phyloP scores from a whole-genome alignment of 73 alveolate genomes.

The Paramecium sexaurelia region DNA sequence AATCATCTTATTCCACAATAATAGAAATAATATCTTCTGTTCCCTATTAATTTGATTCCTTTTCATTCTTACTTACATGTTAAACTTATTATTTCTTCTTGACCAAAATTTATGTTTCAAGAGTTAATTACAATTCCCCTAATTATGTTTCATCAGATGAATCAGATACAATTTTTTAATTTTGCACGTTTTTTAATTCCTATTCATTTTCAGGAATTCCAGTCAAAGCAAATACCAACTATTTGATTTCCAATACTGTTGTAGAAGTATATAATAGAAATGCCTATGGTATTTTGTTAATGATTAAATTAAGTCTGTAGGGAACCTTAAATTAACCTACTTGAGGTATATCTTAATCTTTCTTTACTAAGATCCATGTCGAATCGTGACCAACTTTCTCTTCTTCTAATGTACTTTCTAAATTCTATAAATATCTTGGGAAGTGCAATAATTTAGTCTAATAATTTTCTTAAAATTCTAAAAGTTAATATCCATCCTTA shows the following conservation, averaged over 20 bases:
- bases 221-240: neutral
- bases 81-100: neutral
- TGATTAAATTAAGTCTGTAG: neutral
- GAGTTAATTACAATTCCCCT: conserved; percentile 35
- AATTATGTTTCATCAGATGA: conserved; percentile 30
- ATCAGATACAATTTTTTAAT: neutral
- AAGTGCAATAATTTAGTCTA: conserved; percentile 20
- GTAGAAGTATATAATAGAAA: neutral
- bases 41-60: neutral
- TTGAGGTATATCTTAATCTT: neutral
- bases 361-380: conserved; percentile 30
- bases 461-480: neutral
- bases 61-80: neutral
- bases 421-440: neutral
- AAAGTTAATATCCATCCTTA: conserved; percentile 49
- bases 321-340: conserved; percentile 26
- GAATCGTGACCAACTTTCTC: conserved; percentile 34
- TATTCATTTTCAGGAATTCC: conserved; percentile 28
- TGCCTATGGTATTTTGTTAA: neutral
- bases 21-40: neutral
- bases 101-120: conserved; percentile 1
- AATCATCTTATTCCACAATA: conserved; percentile 16
- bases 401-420: neutral
- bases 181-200: conserved; percentile 3
- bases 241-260: neutral